Conservation (phyloP, 371 early-diverging fungal genomes). For the Capillidium rhysosporum region DNA sequence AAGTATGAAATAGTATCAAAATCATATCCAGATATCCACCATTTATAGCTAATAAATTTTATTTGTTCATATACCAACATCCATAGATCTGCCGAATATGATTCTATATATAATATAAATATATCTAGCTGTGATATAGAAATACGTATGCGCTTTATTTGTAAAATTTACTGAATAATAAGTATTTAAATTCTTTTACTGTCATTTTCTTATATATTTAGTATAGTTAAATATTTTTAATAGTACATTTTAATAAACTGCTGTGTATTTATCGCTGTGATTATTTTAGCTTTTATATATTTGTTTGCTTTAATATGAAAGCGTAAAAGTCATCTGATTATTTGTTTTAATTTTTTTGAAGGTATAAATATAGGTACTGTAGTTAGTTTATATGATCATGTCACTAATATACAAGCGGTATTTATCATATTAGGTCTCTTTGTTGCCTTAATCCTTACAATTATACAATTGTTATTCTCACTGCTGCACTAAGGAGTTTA, state of each 20-base stretch:
- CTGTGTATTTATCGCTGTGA: too few species aligned
- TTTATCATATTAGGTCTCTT: constrained; percentile 51
- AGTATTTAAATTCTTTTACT: constrained; percentile 39
- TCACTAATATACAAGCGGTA: constrained; percentile 46
- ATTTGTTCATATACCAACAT: background rate
- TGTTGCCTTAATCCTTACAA: constrained; percentile 49
- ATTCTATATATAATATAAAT: constrained; percentile 30
- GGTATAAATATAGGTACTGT: constrained; percentile 35
- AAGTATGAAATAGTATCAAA: too few species aligned
- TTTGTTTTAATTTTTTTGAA: constrained; percentile 51
- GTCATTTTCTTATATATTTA: constrained; percentile 31
- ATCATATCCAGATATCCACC: too few species aligned
- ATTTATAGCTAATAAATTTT: too few species aligned
- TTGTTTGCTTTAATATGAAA: constrained; percentile 37
- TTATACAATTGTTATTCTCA: constrained; percentile 40
- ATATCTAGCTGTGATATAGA: constrained; percentile 28
- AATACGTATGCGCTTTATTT: constrained; percentile 43
- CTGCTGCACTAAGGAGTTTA: constrained; percentile 34
- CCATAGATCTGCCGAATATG: constrained; percentile 13
- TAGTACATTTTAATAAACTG: background rate
- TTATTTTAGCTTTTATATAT: constrained; percentile 15
- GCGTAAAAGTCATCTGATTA: constrained; percentile 37
- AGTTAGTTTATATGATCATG: constrained; percentile 30
- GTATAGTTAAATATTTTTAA: constrained; percentile 20
- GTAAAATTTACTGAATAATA: constrained; percentile 66